These are phyloP conservation scores for Didymella pinodella DNA, from an alignment of 2,329 filamentous ascomycete species.

Conservation along the genomic window DNA sequence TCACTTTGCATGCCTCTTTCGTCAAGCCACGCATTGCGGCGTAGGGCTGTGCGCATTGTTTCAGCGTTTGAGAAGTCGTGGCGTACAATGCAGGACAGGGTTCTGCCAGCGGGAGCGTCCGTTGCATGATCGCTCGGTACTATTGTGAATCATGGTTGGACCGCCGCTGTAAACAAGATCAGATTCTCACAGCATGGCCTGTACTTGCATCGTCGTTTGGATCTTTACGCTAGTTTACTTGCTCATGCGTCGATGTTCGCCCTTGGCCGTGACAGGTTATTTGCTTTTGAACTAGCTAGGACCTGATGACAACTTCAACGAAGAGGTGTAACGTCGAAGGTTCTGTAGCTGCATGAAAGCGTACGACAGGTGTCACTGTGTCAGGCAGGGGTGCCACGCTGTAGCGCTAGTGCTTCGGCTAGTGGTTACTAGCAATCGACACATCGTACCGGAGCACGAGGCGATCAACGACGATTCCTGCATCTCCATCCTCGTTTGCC, in stretches of 20 bases:
- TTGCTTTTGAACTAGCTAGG: neutral
- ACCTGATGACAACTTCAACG: neutral
- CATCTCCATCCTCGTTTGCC: neutral
- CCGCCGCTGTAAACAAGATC: neutral
- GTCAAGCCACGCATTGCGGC: neutral
- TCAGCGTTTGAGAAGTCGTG: slow-evolving; percentile 1
- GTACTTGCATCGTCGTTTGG: neutral
- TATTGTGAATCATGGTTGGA: neutral
- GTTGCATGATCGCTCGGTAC: neutral
- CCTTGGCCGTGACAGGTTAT: too few relatives aligned
- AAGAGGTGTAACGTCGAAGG: neutral
- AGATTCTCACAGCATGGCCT: neutral
- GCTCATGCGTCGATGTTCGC: neutral
- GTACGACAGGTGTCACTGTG: neutral
- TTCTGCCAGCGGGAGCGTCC: slow-evolving; percentile 1
- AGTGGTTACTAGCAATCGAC: neutral
- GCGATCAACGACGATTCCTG: neutral
- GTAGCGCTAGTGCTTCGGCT: neutral
- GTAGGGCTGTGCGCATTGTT: slow-evolving; percentile 4
- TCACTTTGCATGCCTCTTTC: neutral
- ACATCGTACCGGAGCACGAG: neutral
- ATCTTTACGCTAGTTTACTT: neutral
- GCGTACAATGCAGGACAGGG: slow-evolving; percentile 3
- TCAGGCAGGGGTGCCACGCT: neutral
- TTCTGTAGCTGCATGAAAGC: neutral